These are phyloP conservation scores for Ramularia endophylla DNA, from an alignment of 2,329 filamentous ascomycete genomes.

Conservation along the genomic window DNA sequence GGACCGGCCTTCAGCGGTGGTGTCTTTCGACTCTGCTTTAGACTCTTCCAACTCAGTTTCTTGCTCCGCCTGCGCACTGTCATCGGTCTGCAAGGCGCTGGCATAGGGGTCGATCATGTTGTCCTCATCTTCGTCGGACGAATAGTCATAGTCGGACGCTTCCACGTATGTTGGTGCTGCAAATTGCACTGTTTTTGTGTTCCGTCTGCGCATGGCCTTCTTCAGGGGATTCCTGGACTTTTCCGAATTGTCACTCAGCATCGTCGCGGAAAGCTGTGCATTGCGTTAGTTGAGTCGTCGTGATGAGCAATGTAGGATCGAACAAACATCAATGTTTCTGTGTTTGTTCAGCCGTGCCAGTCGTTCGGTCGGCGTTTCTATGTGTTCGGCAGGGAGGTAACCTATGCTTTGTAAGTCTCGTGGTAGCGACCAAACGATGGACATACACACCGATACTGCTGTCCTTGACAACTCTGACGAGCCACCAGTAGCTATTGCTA, in stretches of 20 bases:
- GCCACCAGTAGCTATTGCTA: conserved; percentile 99
- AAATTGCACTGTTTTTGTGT: conserved; percentile 82
- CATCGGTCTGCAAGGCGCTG: conserved; percentile 15
- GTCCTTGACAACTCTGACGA: conserved; percentile 94
- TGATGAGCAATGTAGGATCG: conserved; percentile 4
- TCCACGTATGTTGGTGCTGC: conserved; percentile 80
- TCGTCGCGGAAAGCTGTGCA: conserved; percentile 58
- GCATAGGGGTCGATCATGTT: conserved; percentile 24
- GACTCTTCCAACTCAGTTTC: conserved; percentile 19
- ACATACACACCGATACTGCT: conserved; percentile 72
- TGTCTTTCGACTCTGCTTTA: conserved; percentile 17
- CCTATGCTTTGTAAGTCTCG: conserved; percentile 47
- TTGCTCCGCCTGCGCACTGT: conserved; percentile 14
- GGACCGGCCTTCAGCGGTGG: conserved; percentile 17
- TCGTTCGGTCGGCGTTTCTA: conserved; percentile 94
- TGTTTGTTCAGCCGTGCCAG: conserved; percentile 94
- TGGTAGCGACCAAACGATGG: background rate
- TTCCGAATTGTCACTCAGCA: conserved; percentile 67
- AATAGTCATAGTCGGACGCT: conserved; percentile 81
- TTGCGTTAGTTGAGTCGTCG: conserved; percentile 22
- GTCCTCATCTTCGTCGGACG: conserved; percentile 58
- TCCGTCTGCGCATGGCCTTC: conserved; percentile 73
- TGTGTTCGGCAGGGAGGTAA: conserved; percentile 94
- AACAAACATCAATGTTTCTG: conserved; percentile 86
- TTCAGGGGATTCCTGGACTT: conserved; percentile 79